phyloP scores from a whole-genome alignment of 139 green algal species.

The Coelastrella sp. region DNA sequence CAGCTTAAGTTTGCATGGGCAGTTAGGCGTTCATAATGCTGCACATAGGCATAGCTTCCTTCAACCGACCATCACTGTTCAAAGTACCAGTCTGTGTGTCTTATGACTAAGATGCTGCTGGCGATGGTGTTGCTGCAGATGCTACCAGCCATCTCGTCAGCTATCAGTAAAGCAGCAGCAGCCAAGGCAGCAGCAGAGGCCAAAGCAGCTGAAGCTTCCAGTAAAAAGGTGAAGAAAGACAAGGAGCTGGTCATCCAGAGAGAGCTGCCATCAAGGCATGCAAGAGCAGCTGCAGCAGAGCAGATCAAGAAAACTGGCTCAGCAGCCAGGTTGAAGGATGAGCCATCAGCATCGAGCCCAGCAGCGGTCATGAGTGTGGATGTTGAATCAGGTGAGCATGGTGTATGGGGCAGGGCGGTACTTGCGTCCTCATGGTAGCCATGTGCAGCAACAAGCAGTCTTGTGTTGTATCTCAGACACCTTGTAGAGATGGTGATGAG shows the following conservation, averaged over 20 bases:
- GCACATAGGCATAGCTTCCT: too few species aligned
- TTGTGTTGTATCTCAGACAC: too few species aligned
- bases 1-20: too few species aligned
- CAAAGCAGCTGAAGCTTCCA: not conserved
- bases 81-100: not conserved
- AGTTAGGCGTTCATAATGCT: too few species aligned
- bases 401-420: too few species aligned
- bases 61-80: too few species aligned
- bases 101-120: not conserved
- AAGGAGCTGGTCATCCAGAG: not conserved
- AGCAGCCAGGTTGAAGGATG: not conserved
- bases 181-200: too few species aligned
- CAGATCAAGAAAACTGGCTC: constrained; percentile 49
- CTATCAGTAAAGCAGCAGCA: constrained; percentile 29
- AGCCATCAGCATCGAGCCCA: not conserved
- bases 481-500: too few species aligned
- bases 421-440: too few species aligned
- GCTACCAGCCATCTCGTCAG: constrained; percentile 6
- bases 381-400: constrained; percentile 25
- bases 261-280: constrained; percentile 10
- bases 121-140: not conserved
- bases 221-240: constrained; percentile 16
- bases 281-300: constrained; percentile 25
- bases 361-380: not conserved
- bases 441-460: too few species aligned